Base-by-base conservation (phyloP, 441 rosid species). In the Pelargonium australe region DNA sequence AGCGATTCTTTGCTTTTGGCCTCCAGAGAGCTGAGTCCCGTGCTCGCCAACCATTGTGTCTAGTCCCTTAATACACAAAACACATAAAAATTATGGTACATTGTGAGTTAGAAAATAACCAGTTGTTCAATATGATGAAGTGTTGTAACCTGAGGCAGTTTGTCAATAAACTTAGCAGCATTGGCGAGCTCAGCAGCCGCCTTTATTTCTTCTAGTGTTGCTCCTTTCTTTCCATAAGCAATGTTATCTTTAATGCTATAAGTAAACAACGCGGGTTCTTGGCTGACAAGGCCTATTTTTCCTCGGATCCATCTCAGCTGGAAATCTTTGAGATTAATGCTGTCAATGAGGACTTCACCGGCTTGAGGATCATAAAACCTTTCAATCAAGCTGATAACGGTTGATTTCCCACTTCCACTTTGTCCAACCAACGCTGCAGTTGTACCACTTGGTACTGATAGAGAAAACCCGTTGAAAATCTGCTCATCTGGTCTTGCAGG, bases 331-430 rank as follows among this genome's bases (percentile, higher is more conserved):
- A 90, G 71, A 70, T 80, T 69, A 40, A 82, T 53, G 1, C 89
- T 89, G 67, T 87, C 92, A 41, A 90, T 78, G 16, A 88, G 78
- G 19, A 90, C 88, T 78, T 85, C 80, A 19, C 96, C 96, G 14
- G 85, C 77, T 65, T 87, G 84, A 2, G 94, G 96, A 78, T 88
- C 96, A 66, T 89, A 91, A 69, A 91, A 91, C 70, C 97, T 79
- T 79, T 89, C 93, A 4, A 91, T 82, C 47, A 91, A 74, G 76
- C 89, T 85, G 16, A 91, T 80, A 4, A 87, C 90, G 0, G 97
- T 91, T 3, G 97, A 91, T 72, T 90, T 88, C 11, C 96, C 96
- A 37, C 95, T 88, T 12, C 96, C 96, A 61, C 96, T 90, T 49
- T 85, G 88, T 17, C 96, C 94, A 11, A 90, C 96, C 58, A 90